Percentiles rank a stretch among this genome's conserved stretches.
phyloP scores from a whole-genome alignment of 768 basidiomycete species.

The Pisolithus microcarpus region DNA sequence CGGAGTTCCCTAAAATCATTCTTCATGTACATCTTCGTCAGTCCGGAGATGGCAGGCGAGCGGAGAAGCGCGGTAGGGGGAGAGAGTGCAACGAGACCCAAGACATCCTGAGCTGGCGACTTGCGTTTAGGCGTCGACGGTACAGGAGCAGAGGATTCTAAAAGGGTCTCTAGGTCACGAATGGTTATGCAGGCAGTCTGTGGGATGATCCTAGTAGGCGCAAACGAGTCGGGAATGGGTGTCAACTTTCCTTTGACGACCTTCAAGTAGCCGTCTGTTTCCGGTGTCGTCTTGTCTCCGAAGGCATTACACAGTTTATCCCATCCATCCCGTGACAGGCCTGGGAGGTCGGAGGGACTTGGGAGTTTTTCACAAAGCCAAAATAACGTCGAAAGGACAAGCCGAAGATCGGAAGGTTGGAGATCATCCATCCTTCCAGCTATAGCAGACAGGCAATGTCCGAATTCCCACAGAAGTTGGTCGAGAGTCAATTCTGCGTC shows the following conservation, averaged over 20 bases:
- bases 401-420: slow-evolving; percentile 29
- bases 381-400: slow-evolving; percentile 41
- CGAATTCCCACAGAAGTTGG: slow-evolving; percentile 30
- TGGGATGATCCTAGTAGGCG: slow-evolving; percentile 24
- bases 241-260: slow-evolving; percentile 27
- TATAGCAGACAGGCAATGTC: slow-evolving; percentile 28
- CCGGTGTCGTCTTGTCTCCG: slow-evolving; percentile 21
- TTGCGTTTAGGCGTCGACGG: slow-evolving; percentile 50
- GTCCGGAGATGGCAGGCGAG: slow-evolving; percentile 64
- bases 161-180: slow-evolving; percentile 38
- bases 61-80: slow-evolving; percentile 64
- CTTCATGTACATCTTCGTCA: slow-evolving; percentile 75
- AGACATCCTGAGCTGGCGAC: slow-evolving; percentile 47
- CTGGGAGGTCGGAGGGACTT: slow-evolving; percentile 40
- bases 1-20: slow-evolving; percentile 80
- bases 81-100: slow-evolving; percentile 60
- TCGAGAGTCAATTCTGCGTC: slow-evolving; percentile 20
- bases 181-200: slow-evolving; percentile 37
- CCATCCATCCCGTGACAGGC: slow-evolving; percentile 42
- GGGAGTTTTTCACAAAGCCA: slow-evolving; percentile 48
- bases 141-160: slow-evolving; percentile 29
- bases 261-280: slow-evolving; percentile 26
- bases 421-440: slow-evolving; percentile 19
- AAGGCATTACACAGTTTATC: slow-evolving; percentile 37
- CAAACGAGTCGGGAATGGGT: slow-evolving; percentile 17